Base-by-base conservation (phyloP, 257 asterid genomes). In the Przewalskia tangutica region DNA sequence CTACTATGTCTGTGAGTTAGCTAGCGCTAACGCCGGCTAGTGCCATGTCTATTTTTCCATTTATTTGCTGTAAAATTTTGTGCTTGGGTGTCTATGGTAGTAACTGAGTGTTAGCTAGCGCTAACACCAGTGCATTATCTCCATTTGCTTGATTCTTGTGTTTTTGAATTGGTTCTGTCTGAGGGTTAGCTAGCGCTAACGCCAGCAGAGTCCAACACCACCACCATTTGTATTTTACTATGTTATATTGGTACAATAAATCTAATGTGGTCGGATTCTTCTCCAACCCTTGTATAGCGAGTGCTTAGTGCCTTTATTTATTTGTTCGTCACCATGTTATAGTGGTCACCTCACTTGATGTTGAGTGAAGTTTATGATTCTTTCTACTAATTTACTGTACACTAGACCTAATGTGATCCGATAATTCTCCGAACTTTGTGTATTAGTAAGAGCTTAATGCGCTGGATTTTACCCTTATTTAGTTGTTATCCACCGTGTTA, bases 161-260 rank as follows among this genome's bases (percentile, higher is more conserved):
- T 50, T 4, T 75, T 23, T 75, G 7, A 23, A 23, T 46, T 50
- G 80, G 80, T 56, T 79, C 73, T 42, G 20, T 60, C 10, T 10
- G 75, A 79, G 70, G 82, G 75, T 79, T 79, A 79, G 73, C 82
- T 63, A 79, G 73, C 75, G 82, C 82, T 79, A 79, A 79, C 82
- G 20, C 82, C 80, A 75, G n/a, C 80, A 50, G 27, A 7, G 5
- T 14, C 79, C 1, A 20, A 7, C 18, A 18, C 59, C 79, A 6
- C 38, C 5, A 6, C 68, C 80, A 55, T 82, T 18, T 46, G 48
- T 76, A 59, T 50, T 59, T 68, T 23, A 23, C 44, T 16, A 4
- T 3, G 42, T 13, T 73, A 48, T 13, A 79, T 73, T 42, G 44
- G 11, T 56, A n/a, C 63, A 17, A 38, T 6, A 2, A 5, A 38